Evolutionary conservation across 805 yeast genomes (phyloP).

Genomic region (Cyberlindnera mrakii): DNA sequence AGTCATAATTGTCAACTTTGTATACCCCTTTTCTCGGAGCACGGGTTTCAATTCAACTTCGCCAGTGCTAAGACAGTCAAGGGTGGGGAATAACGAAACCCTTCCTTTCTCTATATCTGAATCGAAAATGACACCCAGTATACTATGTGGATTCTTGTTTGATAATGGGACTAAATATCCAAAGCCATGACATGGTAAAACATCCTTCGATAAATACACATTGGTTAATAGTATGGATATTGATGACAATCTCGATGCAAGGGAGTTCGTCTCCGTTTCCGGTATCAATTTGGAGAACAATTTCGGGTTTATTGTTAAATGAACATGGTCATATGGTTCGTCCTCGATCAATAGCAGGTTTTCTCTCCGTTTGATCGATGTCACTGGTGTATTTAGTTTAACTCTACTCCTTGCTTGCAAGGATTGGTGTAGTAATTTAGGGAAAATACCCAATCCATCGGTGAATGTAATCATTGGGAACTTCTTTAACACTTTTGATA

Average conservation of each 20-base stretch:
- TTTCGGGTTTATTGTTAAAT: slow-evolving; percentile 50
- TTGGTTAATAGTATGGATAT: slow-evolving; percentile 62
- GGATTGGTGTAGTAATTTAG: slow-evolving; percentile 35
- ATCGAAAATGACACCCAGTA: slow-evolving; percentile 87
- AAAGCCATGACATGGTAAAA: slow-evolving; percentile 58
- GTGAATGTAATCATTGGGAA: slow-evolving; percentile 58
- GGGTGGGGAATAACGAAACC: slow-evolving; percentile 22
- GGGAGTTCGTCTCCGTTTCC: slow-evolving; percentile 6
- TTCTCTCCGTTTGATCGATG: slow-evolving; percentile 1
- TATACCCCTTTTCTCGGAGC: slow-evolving; percentile 30
- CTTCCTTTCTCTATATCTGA: slow-evolving; percentile 70
- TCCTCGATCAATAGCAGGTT: slow-evolving; percentile 4
- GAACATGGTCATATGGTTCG: slow-evolving; percentile 43
- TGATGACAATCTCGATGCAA: slow-evolving; percentile 20
- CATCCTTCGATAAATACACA: slow-evolving; percentile 45
- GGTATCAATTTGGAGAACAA: slow-evolving; percentile 30
- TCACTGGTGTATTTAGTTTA: slow-evolving; percentile 23
- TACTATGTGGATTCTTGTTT: slow-evolving; percentile 40
- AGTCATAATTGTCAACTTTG: slow-evolving; percentile 82
- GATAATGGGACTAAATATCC: slow-evolving; percentile 77
- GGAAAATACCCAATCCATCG: slow-evolving; percentile 52
- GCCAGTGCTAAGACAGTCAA: slow-evolving; percentile 10
- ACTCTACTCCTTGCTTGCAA: slow-evolving; percentile 36
- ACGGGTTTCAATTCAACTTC: slow-evolving; percentile 3
- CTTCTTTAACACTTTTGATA: slow-evolving; percentile 31